Percentiles rank a stretch among this genome's conserved stretches.
Conservation (phyloP, 2,329 filamentous ascomycete genomes). For the Ascochyta fabae region DNA sequence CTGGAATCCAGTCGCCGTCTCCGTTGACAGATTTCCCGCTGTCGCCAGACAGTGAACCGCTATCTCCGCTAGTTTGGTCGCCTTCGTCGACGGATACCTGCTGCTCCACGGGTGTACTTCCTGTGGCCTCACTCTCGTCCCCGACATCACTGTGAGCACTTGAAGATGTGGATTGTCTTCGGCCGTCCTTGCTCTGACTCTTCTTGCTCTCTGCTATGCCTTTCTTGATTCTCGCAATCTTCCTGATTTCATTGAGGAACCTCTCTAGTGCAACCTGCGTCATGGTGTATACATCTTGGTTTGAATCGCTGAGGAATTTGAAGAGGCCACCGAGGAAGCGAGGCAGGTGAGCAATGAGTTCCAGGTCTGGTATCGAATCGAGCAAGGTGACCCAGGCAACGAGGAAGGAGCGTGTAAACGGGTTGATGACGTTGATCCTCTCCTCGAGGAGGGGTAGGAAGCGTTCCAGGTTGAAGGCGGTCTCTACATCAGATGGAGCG, state of each 20-base stretch:
- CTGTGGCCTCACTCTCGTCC: constrained; percentile 63
- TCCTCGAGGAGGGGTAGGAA: constrained; percentile 96
- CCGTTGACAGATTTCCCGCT: constrained; percentile 56
- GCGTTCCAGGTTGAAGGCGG: constrained; percentile 86
- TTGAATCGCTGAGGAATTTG: constrained; percentile 89
- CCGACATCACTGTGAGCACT: constrained; percentile 45
- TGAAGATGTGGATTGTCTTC: constrained; percentile 73
- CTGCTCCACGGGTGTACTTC: constrained; percentile 52
- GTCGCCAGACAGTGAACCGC: constrained; percentile 41
- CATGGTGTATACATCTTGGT: constrained; percentile 91
- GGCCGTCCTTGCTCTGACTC: constrained; percentile 68
- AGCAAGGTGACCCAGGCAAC: constrained; percentile 95
- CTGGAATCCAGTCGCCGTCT: constrained; percentile 95
- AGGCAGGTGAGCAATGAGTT: constrained; percentile 89
- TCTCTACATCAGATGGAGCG: constrained; percentile 62
- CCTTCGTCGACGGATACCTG: constrained; percentile 58
- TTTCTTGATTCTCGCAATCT: constrained; percentile 90
- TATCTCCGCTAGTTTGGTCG: constrained; percentile 53
- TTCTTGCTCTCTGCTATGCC: constrained; percentile 87
- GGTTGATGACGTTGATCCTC: constrained; percentile 90
- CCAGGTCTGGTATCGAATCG: constrained; percentile 95
- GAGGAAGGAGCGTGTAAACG: constrained; percentile 92
- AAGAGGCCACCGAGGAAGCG: constrained; percentile 89
- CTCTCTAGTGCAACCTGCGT: constrained; percentile 88
- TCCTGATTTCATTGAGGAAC: constrained; percentile 91